A percentile compares a stretch with the other conserved stretches of the same genome.
Evolutionary conservation across 495 filamentous ascomycete species (phyloP).

Genomic region (Alectoria sarmentosa): DNA sequence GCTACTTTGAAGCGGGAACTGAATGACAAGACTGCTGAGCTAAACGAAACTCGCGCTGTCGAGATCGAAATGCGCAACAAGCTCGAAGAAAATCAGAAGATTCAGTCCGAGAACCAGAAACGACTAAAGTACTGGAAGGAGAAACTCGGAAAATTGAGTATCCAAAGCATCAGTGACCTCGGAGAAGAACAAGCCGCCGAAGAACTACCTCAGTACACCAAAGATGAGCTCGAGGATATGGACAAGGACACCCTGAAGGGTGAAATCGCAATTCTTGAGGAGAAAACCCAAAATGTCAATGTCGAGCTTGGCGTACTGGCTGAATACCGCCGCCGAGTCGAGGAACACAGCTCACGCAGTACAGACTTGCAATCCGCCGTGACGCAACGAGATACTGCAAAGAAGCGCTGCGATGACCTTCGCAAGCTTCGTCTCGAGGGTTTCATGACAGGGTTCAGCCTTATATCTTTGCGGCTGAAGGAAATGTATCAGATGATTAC

Average conservation of each 20-base stretch:
- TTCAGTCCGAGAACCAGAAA: constrained; percentile 78
- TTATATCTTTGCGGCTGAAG: constrained; percentile 91
- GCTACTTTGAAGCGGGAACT: constrained; percentile 73
- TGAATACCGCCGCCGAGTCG: constrained; percentile 84
- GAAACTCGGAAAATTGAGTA: constrained; percentile 66
- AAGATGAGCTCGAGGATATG: constrained; percentile 90
- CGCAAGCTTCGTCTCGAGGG: constrained; percentile 83
- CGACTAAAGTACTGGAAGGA: constrained; percentile 78
- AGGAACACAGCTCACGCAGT: constrained; percentile 76
- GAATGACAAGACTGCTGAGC: constrained; percentile 75
- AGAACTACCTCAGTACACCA: constrained; percentile 72
- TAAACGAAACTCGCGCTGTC: constrained; percentile 81
- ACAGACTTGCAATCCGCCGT: constrained; percentile 74
- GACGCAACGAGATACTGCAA: constrained; percentile 69
- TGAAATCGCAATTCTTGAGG: constrained; percentile 83
- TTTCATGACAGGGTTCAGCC: constrained; percentile 97
- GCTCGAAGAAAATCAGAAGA: constrained; percentile 91
- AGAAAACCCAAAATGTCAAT: constrained; percentile 81
- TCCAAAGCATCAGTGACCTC: constrained; percentile 74
- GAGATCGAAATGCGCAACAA: constrained; percentile 99
- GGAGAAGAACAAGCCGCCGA: constrained; percentile 46
- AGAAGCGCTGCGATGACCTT: constrained; percentile 84
- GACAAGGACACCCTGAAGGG: constrained; percentile 79
- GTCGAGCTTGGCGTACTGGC: constrained; percentile 87
- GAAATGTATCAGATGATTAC: constrained; percentile 99